Base-by-base conservation (phyloP, 1,284 basidiomycete species). In the Naganishia albida region DNA sequence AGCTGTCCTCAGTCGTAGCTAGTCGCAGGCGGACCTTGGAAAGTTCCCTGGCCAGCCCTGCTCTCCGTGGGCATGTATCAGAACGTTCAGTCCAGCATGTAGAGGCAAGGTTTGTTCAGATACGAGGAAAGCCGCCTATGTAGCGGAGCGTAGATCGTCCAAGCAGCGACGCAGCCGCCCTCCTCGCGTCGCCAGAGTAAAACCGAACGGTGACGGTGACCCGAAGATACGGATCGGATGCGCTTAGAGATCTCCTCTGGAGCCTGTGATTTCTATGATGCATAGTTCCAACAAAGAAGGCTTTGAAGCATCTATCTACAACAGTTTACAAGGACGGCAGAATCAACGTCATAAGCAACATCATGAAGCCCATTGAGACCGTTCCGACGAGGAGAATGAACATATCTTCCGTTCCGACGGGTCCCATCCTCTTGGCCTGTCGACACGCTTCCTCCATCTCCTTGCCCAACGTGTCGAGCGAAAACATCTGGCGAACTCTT, bases 391-490 rank as follows among this genome's bases (percentile, higher is more conserved):
- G 30, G 40, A 71, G 26, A 28, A 69, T 34, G 20, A 65, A 57
- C 20, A 51, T 86, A 66, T 85, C 81, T 39, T 73, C 63, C 65
- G 67, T 42, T 12, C 64, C 68, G 8, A 73, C 63, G 2, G 75
- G 71, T 1, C 78, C 77, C 70, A 77, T 69, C 6, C 38, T 65
- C 18, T 77, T 68, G 18, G 86, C 85, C 12, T 79, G 78, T 68
- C 85, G 81, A 64, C 91, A 78, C 2, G 85, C 83, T 4, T 70
- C 71, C 49, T 89, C 87, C 77, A 92, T 83, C 39, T 83, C 84
- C 49, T 83, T 74, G 1, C 85, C 87, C 84, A 94, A 87, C 3
- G 86, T 85, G 49, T 83, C 81, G 73, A 85, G 82, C 12, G 83
- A 83, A 71, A 90, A 90, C 40, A 78, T 70, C 8, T 81, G 79